These are phyloP conservation scores for Serendipita sp. DNA, from an alignment of 768 basidiomycete genomes.

Conservation along the genomic window DNA sequence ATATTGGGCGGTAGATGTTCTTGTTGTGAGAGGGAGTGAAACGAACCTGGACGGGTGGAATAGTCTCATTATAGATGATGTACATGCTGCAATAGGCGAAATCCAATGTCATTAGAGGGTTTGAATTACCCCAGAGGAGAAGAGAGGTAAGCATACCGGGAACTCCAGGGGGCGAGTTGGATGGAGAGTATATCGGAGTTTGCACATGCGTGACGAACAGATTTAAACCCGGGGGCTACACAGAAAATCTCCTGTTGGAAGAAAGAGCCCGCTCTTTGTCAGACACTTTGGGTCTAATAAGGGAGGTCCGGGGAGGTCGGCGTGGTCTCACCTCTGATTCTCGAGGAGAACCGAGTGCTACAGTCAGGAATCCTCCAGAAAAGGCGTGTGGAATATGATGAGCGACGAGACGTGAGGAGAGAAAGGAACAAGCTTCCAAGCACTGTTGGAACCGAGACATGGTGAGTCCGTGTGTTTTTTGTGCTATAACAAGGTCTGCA, in stretches of 20 bases:
- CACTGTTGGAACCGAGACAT: conserved; percentile 28
- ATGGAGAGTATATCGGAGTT: conserved; percentile 48
- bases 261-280: conserved; percentile 10
- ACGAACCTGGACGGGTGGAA: conserved; percentile 62
- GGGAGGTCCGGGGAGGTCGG: neutral
- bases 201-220: conserved; percentile 58
- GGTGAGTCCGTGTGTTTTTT: conserved; percentile 11
- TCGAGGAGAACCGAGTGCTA: conserved; percentile 47
- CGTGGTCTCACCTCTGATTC: conserved; percentile 41
- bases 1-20: neutral
- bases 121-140: neutral
- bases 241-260: conserved; percentile 59
- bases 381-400: conserved; percentile 62
- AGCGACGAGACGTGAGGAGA: conserved; percentile 46
- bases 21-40: neutral
- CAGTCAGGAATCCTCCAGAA: conserved; percentile 57
- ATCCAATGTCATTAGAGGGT: conserved; percentile 5
- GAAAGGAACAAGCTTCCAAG: conserved; percentile 58
- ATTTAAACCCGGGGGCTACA: conserved; percentile 70
- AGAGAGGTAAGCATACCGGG: conserved; percentile 35
- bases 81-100: conserved; percentile 38
- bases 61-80: conserved; percentile 55
- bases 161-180: conserved; percentile 72
- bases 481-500: no score
- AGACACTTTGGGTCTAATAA: neutral